phyloP scores from a whole-genome alignment of 352 stramenopile genomes.

The Globisporangium cederbergense region DNA sequence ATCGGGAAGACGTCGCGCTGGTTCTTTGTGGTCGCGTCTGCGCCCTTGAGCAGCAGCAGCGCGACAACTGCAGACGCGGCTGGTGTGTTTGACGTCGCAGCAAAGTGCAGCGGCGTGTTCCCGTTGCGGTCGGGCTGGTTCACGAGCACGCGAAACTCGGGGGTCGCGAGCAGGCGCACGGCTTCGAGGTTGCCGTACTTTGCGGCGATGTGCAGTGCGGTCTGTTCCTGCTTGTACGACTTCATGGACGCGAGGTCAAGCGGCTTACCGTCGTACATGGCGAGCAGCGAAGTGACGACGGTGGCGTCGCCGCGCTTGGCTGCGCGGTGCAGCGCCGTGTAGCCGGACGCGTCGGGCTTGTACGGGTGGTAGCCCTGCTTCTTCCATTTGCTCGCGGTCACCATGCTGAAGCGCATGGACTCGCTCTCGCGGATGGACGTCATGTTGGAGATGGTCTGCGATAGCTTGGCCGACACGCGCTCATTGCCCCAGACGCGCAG shows the following conservation, averaged over 20 bases:
- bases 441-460: conserved; percentile 55
- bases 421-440: conserved; percentile 71
- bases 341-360: conserved; percentile 71
- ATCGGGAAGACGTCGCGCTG: conserved; percentile 72
- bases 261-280: conserved; percentile 78
- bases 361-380: conserved; percentile 84
- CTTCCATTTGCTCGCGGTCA: conserved; percentile 79
- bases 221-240: conserved; percentile 73
- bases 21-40: conserved; percentile 70
- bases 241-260: conserved; percentile 60
- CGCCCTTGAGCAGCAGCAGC: conserved; percentile 49
- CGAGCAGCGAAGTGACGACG: conserved; percentile 65
- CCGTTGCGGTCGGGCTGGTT: conserved; percentile 70
- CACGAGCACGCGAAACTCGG: conserved; percentile 57
- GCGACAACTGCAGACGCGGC: conserved; percentile 52
- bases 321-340: conserved; percentile 76
- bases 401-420: conserved; percentile 76
- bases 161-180: conserved; percentile 41
- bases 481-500: conserved; percentile 65
- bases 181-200: conserved; percentile 75
- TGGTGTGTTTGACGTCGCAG: conserved; percentile 51
- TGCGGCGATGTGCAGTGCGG: conserved; percentile 76
- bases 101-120: conserved; percentile 83
- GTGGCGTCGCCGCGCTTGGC: conserved; percentile 65
- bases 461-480: conserved; percentile 63